These are phyloP conservation scores for Pachysandra terminalis DNA, from an alignment of 164 flowering plant species.

Conservation along the genomic window DNA sequence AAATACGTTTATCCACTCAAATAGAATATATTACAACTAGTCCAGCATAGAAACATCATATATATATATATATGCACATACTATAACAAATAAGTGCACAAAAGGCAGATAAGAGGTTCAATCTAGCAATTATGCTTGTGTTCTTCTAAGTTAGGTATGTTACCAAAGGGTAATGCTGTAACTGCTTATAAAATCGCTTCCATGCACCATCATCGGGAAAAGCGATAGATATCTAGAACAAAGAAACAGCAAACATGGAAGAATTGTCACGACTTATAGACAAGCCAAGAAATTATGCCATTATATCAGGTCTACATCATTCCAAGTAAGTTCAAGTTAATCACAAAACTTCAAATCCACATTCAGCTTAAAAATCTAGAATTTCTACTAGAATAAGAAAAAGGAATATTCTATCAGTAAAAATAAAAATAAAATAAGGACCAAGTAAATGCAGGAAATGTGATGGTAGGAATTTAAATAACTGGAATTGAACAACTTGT, in stretches of 20 bases:
- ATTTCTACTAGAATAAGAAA: too few relatives aligned
- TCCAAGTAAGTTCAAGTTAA: not conserved
- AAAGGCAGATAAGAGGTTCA: too few relatives aligned
- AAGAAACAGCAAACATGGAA: constrained; percentile 12
- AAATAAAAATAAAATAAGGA: too few relatives aligned
- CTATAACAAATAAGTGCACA: too few relatives aligned
- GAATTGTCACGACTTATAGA: constrained; percentile 9
- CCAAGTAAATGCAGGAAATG: too few relatives aligned
- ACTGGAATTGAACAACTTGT: not conserved
- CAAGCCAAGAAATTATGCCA: not conserved
- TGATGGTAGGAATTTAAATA: too few relatives aligned
- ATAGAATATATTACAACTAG: too few relatives aligned
- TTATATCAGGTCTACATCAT: not conserved
- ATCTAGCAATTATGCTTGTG: not conserved
- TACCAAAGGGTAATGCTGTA: constrained; percentile 97
- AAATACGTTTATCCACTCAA: too few relatives aligned
- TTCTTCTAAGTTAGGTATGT: not conserved
- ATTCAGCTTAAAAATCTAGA: not conserved
- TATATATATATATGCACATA: too few relatives aligned
- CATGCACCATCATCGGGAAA: constrained; percentile 99
- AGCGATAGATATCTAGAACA: constrained; percentile 72
- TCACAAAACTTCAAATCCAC: constrained; percentile 3
- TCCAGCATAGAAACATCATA: too few relatives aligned
- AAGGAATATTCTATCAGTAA: too few relatives aligned
- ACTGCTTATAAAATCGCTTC: constrained; percentile 94